phyloP scores from a whole-genome alignment of 1,139 yeast genomes.

The Kodamaea sp. region DNA sequence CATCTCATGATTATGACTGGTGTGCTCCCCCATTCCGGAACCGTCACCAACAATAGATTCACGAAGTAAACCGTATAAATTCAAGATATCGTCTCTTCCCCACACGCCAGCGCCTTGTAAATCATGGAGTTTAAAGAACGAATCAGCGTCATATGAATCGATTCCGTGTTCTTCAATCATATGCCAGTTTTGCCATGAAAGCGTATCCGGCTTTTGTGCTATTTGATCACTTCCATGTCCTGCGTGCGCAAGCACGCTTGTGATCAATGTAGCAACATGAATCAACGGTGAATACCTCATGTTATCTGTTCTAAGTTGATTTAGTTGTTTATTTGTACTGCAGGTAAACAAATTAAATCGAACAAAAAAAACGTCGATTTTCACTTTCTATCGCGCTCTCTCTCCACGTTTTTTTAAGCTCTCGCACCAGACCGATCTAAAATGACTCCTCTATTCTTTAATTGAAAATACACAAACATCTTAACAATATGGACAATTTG shows the following conservation, averaged over 20 bases:
- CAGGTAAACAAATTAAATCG: too few species aligned
- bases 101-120: constrained; percentile 49
- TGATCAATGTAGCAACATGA: background rate
- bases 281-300: too few species aligned
- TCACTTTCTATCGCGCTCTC: too few species aligned
- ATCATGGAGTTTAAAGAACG: constrained; percentile 85
- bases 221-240: constrained; percentile 2
- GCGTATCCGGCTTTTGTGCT: constrained; percentile 41
- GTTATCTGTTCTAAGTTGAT: too few species aligned
- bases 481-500: constrained; percentile 8
- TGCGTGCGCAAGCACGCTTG: constrained; percentile 1
- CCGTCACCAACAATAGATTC: constrained; percentile 81
- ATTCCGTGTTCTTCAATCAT: constrained; percentile 85
- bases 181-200: constrained; percentile 80
- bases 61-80: constrained; percentile 75
- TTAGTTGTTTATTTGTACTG: too few species aligned
- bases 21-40: constrained; percentile 82
- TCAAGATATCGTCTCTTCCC: constrained; percentile 64
- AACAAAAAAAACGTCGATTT: too few species aligned
- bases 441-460: too few species aligned
- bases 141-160: constrained; percentile 66
- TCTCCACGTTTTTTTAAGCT: too few species aligned
- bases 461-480: background rate
- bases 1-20: constrained; percentile 48
- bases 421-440: too few species aligned